Conservation (phyloP, 805 yeast species). For the Ogataea degrootiae region DNA sequence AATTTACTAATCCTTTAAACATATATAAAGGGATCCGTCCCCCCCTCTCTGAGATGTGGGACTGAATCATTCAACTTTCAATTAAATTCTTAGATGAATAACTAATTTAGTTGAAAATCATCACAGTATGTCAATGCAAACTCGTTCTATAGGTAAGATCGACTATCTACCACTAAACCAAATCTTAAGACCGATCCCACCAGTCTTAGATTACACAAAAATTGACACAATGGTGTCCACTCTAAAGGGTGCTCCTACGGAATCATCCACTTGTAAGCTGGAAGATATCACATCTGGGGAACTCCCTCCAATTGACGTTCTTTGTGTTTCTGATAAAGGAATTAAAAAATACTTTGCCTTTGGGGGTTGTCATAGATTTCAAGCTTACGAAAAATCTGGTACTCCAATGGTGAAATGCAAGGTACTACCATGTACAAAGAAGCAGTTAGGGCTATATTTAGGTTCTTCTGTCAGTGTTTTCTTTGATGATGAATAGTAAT, state of each 20-base stretch:
- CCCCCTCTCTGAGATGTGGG: too few species aligned
- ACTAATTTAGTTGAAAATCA: too few species aligned
- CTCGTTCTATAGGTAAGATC: conserved; percentile 46
- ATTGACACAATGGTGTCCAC: conserved; percentile 79
- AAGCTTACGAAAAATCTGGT: conserved; percentile 67
- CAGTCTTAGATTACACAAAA: conserved; percentile 69
- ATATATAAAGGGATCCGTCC: too few species aligned
- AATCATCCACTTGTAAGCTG: conserved; percentile 51
- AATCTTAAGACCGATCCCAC: conserved; percentile 79
- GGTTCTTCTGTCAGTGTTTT: conserved; percentile 61
- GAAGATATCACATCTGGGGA: conserved; percentile 53
- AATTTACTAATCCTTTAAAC: too few species aligned
- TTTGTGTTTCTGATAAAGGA: conserved; percentile 62
- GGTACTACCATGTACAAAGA: conserved; percentile 68
- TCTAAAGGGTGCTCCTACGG: conserved; percentile 56
- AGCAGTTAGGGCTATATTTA: conserved; percentile 61
- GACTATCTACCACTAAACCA: conserved; percentile 60
- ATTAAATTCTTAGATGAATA: too few species aligned
- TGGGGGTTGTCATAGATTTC: conserved; percentile 89
- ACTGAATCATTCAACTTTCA: too few species aligned
- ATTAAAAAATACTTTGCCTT: conserved; percentile 68
- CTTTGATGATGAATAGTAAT: conserved; percentile 26
- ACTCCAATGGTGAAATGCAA: conserved; percentile 58
- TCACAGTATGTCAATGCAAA: conserved; percentile 60
- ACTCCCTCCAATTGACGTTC: conserved; percentile 78